phyloP scores from a whole-genome alignment of 73 alveolate genomes.

The Durusdinium trenchii region DNA sequence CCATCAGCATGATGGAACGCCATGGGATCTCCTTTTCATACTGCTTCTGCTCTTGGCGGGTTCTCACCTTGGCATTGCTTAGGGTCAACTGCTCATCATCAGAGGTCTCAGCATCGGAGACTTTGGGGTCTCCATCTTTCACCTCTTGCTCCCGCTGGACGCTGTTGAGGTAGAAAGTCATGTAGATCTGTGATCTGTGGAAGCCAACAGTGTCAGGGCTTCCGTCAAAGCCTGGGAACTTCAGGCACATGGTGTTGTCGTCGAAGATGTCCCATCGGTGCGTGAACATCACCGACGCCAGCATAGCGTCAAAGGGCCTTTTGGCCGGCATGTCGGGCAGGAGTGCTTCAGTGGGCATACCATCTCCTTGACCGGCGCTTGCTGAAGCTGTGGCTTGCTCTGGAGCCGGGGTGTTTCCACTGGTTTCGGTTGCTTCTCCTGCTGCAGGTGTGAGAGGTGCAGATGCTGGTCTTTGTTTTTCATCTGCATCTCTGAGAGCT shows the following conservation, averaged over 20 bases:
- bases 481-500: background rate
- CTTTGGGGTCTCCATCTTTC: background rate
- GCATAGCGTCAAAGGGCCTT: too few species aligned
- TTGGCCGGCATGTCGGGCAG: too few species aligned
- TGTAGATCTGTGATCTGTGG: too few species aligned
- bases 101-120: background rate
- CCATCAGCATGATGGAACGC: background rate
- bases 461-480: background rate
- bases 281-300: too few species aligned
- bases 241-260: too few species aligned
- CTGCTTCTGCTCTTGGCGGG: slow-evolving; percentile 38
- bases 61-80: background rate
- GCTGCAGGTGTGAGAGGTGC: background rate
- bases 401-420: background rate
- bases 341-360: too few species aligned
- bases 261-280: too few species aligned
- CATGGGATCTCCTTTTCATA: slow-evolving; percentile 25
- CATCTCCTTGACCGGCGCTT: background rate
- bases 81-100: background rate
- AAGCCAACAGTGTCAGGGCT: too few species aligned
- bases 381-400: background rate
- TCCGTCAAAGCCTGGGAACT: too few species aligned
- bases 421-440: background rate
- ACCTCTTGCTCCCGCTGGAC: too few species aligned
- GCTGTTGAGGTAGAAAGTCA: too few species aligned